These are phyloP conservation scores for Magnusiomyces ingens DNA, from an alignment of 1,139 yeast species.

Conservation along the genomic window DNA sequence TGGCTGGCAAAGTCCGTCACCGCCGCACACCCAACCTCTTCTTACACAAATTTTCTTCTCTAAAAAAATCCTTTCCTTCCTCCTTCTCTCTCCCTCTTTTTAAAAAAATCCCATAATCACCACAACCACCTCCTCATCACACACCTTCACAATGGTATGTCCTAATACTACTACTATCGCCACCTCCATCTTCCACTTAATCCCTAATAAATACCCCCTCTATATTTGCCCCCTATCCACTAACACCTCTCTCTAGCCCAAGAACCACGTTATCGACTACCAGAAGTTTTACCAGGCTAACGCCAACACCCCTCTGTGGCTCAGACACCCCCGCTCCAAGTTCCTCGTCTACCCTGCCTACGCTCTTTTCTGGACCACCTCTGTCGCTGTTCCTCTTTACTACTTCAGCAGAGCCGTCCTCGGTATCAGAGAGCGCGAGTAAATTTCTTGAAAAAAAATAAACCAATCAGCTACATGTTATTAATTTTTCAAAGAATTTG, in stretches of 20 bases:
- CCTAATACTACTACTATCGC: too few species aligned
- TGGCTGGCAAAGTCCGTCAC: too few species aligned
- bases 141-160: neutral
- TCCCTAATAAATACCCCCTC: too few species aligned
- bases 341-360: conserved; percentile 81
- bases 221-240: too few species aligned
- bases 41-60: neutral
- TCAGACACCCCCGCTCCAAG: conserved; percentile 58
- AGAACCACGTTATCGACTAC: conserved; percentile 34
- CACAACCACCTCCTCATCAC: neutral
- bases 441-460: neutral
- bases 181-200: too few species aligned
- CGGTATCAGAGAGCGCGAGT: conserved; percentile 11
- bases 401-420: conserved; percentile 67
- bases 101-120: neutral
- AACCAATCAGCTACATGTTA: conserved; percentile 1
- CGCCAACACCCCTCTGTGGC: conserved; percentile 34
- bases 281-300: conserved; percentile 36
- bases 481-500: conserved; percentile 12
- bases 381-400: conserved; percentile 59
- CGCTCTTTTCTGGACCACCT: conserved; percentile 69
- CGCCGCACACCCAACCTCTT: neutral
- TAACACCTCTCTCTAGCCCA: conserved; percentile 1
- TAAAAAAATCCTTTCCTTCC: neutral
- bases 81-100: neutral